Conservation (phyloP, 2,329 filamentous ascomycete genomes). For the Cryoendolithus antarcticus region DNA sequence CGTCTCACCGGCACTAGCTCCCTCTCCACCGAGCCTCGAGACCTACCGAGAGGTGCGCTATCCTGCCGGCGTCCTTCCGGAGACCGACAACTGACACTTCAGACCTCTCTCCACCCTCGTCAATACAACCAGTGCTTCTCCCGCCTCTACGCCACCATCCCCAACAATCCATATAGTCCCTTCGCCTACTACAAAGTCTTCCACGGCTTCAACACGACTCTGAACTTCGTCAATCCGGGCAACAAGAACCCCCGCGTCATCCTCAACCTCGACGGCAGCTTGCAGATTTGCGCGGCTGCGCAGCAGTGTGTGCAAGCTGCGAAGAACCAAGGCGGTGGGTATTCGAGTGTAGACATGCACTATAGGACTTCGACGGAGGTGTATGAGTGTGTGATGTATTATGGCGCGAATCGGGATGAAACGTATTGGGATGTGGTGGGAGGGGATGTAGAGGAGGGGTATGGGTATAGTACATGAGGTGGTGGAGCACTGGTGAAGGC, state of each 20-base stretch:
- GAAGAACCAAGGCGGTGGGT: constrained; percentile 1
- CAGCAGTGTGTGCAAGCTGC: constrained; percentile 1
- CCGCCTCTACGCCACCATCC: too few species aligned
- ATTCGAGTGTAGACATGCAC: constrained; percentile 3
- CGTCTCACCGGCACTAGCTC: too few species aligned
- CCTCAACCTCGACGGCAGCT: background rate
- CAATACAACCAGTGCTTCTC: too few species aligned
- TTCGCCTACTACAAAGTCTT: background rate
- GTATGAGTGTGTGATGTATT: constrained; percentile 6
- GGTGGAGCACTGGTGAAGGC: too few species aligned
- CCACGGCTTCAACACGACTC: background rate
- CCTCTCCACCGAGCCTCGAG: too few species aligned
- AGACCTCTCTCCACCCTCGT: too few species aligned
- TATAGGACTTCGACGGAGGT: background rate
- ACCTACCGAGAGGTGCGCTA: too few species aligned
- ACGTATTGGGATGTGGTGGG: constrained; percentile 1
- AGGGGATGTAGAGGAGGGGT: constrained; percentile 1
- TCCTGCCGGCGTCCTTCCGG: too few species aligned
- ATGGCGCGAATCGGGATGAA: background rate
- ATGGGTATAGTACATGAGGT: background rate
- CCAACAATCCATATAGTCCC: too few species aligned
- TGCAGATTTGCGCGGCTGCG: constrained; percentile 1
- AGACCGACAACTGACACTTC: too few species aligned
- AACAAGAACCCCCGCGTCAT: constrained; percentile 5
- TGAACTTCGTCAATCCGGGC: constrained; percentile 2